Base-by-base conservation (phyloP, 257 asterid genomes). In the Solanum piurae region DNA sequence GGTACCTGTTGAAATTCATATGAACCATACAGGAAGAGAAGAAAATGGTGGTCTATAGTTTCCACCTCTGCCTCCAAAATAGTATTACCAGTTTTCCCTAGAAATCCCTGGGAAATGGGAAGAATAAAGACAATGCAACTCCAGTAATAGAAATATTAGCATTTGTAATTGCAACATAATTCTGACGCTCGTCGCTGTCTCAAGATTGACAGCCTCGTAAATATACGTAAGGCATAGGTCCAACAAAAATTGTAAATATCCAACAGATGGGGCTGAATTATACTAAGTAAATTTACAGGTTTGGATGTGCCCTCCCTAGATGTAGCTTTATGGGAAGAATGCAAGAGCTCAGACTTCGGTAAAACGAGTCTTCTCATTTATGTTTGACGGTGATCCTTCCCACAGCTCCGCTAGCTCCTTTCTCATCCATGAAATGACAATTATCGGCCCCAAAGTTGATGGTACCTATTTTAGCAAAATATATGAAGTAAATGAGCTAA, bases 381-480 rank as follows among this genome's bases (percentile, higher is more conserved):
- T 83, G 89, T 83, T 90, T 82, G 90, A 64, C 1, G 92, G 33
- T 42, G 93, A 87, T 87, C 98, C 98, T 88, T 95, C 99, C 99
- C 98, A 97, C 89, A 97, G 91, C 92, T 95, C 98, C 16, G 88
- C 89, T 23, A 97, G 92, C 80, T 97, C 98, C 87, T 91, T 95
- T 85, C 95, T 94, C 93, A 92, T 89, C 98, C 99, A 97, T 44
- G 98, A 92, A 64, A 94, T 91, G 85, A 94, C 46, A 42, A 97
- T 89, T 29, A 96, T 89, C 5, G 98, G 99, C 23, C 99, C 99
- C 92, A 96, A 86, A 9, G 98, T 96, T 44, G 95, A 94, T 6
- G 99, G 99, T 83, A 96, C 99, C 99, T 96, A 40, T 77, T 84
- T 88, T 80, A 38, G 64, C 74, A 86, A 75, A 77, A 79, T 34